A percentile compares a stretch with the other conserved stretches of the same genome.
These are phyloP conservation scores for Trypanosoma platydactyli DNA, from an alignment of 208 protist genomes.

Conservation along the genomic window DNA sequence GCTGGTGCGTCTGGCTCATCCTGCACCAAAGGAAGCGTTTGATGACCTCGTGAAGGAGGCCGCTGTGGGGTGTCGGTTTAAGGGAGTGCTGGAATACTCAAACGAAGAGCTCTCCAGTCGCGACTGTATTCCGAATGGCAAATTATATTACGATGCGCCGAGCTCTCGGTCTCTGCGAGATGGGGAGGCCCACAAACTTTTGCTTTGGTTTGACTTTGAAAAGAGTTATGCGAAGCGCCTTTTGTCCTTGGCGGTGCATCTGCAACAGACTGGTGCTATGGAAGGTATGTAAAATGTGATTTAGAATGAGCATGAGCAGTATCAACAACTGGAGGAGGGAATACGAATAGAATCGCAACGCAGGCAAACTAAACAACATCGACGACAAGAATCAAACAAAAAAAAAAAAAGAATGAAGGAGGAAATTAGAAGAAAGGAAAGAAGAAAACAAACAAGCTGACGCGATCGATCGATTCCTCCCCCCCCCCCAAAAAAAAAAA, in stretches of 20 bases:
- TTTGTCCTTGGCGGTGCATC: constrained; percentile 21
- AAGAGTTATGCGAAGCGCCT: constrained; percentile 31
- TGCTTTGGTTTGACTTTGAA: constrained; percentile 62
- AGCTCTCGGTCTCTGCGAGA: constrained; percentile 30
- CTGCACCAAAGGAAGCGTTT: constrained; percentile 92
- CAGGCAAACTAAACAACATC: background rate
- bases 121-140: constrained; percentile 38
- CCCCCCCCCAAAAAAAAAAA: no score
- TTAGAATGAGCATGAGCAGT: background rate
- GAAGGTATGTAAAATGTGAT: constrained; percentile 22
- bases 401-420: background rate
- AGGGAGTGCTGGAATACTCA: constrained; percentile 72
- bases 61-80: constrained; percentile 25
- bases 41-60: constrained; percentile 86
- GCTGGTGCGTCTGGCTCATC: constrained; percentile 83
- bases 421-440: background rate
- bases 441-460: background rate
- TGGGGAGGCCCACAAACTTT: constrained; percentile 43
- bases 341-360: background rate
- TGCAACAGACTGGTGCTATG: constrained; percentile 12
- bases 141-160: constrained; percentile 39
- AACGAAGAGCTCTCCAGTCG: constrained; percentile 38
- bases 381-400: background rate
- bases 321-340: background rate
- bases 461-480: background rate